These are phyloP conservation scores for Lasiodiplodia citricola DNA, from an alignment of 2,329 filamentous ascomycete genomes.

Conservation along the genomic window DNA sequence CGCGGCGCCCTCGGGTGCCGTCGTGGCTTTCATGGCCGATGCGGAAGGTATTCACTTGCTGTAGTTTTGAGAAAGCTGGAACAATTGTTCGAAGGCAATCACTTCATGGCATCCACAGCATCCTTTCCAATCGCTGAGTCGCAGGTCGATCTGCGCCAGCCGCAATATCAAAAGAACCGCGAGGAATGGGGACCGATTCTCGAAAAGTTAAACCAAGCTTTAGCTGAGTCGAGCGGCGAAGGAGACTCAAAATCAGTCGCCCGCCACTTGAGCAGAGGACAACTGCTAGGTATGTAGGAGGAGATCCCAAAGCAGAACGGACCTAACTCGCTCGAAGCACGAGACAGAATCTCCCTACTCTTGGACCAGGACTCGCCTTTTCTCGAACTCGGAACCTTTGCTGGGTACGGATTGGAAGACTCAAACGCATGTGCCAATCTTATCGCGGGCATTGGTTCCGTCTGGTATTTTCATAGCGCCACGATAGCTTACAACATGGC, in stretches of 20 bases:
- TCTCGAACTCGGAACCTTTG: constrained; percentile 47
- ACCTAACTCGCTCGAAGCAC: constrained; percentile 34
- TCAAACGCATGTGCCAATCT: constrained; percentile 43
- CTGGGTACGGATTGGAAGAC: constrained; percentile 41
- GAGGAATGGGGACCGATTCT: constrained; percentile 41
- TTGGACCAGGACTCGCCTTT: constrained; percentile 49
- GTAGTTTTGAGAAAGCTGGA: neutral
- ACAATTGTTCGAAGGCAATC: neutral
- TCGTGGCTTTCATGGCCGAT: neutral
- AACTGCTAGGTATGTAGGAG: constrained; percentile 35
- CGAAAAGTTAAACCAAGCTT: constrained; percentile 35
- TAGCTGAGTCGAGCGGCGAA: constrained; percentile 38
- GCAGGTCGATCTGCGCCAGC: neutral
- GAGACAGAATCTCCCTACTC: constrained; percentile 46
- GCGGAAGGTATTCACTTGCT: too few relatives aligned
- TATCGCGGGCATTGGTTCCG: constrained; percentile 47
- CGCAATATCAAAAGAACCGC: neutral
- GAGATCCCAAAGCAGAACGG: neutral
- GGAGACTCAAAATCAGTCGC: constrained; percentile 37
- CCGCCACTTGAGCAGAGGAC: constrained; percentile 38
- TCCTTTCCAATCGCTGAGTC: neutral
- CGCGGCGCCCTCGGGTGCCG: neutral
- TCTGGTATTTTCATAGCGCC: constrained; percentile 31
- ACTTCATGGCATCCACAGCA: neutral
- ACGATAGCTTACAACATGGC: neutral